A percentile compares a stretch with the other conserved stretches of the same genome.
Evolutionary conservation across 768 basidiomycete genomes (phyloP).

Genomic region (Mycena epipterygia): DNA sequence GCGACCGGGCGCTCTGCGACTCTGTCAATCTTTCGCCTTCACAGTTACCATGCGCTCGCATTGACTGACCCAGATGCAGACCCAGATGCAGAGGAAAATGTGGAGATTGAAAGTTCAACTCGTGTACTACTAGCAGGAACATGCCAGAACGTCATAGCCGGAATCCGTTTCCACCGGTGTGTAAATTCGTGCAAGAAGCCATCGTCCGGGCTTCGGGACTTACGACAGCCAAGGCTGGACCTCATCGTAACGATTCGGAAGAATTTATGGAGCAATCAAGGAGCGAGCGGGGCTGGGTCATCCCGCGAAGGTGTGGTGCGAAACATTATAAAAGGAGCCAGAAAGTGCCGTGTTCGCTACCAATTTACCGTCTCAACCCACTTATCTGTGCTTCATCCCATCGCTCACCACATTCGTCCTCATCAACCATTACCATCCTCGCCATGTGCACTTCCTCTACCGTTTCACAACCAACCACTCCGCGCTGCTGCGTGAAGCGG

Average conservation of each 20-base stretch:
- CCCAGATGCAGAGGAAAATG: neutral
- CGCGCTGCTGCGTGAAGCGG: neutral
- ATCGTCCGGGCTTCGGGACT: neutral
- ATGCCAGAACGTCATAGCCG: neutral
- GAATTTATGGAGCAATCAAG: neutral
- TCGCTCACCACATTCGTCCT: neutral
- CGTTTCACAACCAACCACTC: slow-evolving; percentile 3
- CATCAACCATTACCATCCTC: neutral
- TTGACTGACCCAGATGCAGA: neutral
- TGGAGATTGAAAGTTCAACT: neutral
- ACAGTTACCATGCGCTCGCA: too few relatives aligned
- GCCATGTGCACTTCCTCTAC: slow-evolving; percentile 21
- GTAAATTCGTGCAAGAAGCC: slow-evolving; percentile 6
- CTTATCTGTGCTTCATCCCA: neutral
- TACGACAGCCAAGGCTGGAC: neutral
- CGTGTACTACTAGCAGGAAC: neutral
- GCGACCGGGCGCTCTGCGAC: neutral
- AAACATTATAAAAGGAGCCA: neutral
- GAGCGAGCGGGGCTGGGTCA: neutral
- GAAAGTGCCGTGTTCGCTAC: neutral
- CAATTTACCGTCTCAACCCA: neutral
- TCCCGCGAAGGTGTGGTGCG: neutral
- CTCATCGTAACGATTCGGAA: neutral
- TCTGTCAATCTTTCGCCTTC: neutral
- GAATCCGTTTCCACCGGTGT: neutral